A percentile compares a stretch with the other conserved stretches of the same genome.
phyloP scores from a whole-genome alignment of 164 flowering plant species.

The Magnolia sinica region DNA sequence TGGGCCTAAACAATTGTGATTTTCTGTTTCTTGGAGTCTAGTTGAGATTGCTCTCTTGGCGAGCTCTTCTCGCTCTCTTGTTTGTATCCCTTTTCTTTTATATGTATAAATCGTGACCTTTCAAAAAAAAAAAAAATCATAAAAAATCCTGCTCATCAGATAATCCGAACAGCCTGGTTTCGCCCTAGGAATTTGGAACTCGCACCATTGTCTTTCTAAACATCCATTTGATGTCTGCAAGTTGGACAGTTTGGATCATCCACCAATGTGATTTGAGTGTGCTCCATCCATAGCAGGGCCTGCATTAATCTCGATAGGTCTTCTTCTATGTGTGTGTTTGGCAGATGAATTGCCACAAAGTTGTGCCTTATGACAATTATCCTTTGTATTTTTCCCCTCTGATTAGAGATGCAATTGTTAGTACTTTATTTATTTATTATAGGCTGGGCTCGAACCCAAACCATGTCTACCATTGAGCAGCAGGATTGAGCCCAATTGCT shows the following conservation, averaged over 20 bases:
- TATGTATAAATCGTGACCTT: too few species aligned
- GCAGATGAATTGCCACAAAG: not conserved
- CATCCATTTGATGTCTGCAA: not conserved
- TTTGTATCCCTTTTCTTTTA: too few species aligned
- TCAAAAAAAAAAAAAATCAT: too few species aligned
- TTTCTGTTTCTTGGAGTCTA: too few species aligned
- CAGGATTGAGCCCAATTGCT: not conserved
- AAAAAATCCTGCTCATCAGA: not conserved
- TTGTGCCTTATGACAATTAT: too few species aligned
- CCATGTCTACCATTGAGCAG: too few species aligned
- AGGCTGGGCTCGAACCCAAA: too few species aligned
- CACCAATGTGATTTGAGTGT: not conserved
- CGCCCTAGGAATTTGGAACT: not conserved
- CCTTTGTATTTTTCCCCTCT: not conserved
- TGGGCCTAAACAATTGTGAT: too few species aligned
- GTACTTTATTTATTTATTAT: too few species aligned
- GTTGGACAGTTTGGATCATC: not conserved
- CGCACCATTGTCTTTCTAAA: not conserved
- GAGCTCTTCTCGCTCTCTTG: too few species aligned
- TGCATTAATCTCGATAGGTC: not conserved
- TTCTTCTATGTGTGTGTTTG: not conserved
- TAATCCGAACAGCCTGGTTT: not conserved
- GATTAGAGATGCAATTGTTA: not conserved
- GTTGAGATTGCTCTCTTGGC: too few species aligned
- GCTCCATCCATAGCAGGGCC: not conserved